A percentile compares a stretch with the other conserved stretches of the same genome.
phyloP scores from a whole-genome alignment of 2,329 filamentous ascomycete genomes.

The Cryphonectria radicalis region DNA sequence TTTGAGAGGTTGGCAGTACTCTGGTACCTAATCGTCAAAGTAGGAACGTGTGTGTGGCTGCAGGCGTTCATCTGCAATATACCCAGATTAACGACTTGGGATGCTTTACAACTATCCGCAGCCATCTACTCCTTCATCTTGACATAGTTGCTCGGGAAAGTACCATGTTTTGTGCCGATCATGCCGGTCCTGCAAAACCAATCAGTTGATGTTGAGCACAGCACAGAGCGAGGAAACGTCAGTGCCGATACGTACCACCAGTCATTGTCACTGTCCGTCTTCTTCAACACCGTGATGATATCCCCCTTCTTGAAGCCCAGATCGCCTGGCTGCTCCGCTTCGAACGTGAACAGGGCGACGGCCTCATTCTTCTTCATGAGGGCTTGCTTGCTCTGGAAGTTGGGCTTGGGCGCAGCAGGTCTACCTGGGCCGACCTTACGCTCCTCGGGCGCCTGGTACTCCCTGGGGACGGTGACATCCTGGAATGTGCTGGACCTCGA shows the following conservation, averaged over 20 bases:
- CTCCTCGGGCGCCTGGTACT: conserved; percentile 44
- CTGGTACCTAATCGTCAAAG: neutral
- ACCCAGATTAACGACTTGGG: neutral
- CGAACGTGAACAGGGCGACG: conserved; percentile 90
- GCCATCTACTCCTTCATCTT: conserved; percentile 60
- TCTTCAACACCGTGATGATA: conserved; percentile 90
- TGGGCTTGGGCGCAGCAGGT: conserved; percentile 87
- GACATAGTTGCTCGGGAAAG: conserved; percentile 86
- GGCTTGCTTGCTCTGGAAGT: conserved; percentile 67
- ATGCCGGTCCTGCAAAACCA: conserved; percentile 72
- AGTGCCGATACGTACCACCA: conserved; percentile 74
- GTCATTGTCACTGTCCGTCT: conserved; percentile 90
- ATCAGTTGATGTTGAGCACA: conserved; percentile 20
- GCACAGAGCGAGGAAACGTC: neutral
- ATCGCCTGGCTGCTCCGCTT: conserved; percentile 90
- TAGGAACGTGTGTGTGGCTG: neutral
- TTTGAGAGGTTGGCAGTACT: neutral
- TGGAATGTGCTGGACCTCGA: conserved; percentile 58
- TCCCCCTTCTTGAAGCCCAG: conserved; percentile 97
- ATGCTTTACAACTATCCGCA: neutral
- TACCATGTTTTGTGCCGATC: conserved; percentile 82
- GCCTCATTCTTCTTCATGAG: conserved; percentile 75
- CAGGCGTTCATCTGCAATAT: neutral
- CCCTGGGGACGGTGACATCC: conserved; percentile 39
- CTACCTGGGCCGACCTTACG: conserved; percentile 67